A percentile compares a stretch with the other conserved stretches of the same genome.
Evolutionary conservation across 192 early-diverging fungal species (phyloP).

Genomic region (Coemansia sp.): DNA sequence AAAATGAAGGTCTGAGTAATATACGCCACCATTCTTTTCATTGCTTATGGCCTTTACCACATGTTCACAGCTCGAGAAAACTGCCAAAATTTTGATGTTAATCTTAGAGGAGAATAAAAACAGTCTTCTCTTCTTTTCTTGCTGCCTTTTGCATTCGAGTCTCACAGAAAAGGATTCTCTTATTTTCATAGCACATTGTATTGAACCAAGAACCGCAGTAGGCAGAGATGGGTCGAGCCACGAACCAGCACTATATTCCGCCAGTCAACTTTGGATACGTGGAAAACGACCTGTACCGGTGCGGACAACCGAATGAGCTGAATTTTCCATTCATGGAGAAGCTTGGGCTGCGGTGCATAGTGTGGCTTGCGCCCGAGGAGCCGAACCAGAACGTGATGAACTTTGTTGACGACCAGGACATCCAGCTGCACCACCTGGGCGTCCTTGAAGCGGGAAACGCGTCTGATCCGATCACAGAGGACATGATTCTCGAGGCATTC

Average conservation of each 20-base stretch:
- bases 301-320: slow-evolving; percentile 97
- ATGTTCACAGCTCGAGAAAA: too few species aligned
- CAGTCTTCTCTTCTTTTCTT: too few species aligned
- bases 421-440: slow-evolving; percentile 88
- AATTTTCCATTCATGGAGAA: slow-evolving; percentile 99
- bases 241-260: slow-evolving; percentile 57
- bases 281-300: slow-evolving; percentile 95
- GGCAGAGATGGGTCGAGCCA: slow-evolving; percentile 36
- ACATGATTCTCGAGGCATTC: slow-evolving; percentile 88
- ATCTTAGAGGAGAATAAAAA: too few species aligned
- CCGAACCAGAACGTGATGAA: slow-evolving; percentile 93
- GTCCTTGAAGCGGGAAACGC: slow-evolving; percentile 81
- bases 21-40: too few species aligned
- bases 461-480: slow-evolving; percentile 98
- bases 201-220: neutral
- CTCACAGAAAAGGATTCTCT: neutral
- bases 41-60: too few species aligned
- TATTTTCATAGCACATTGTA: neutral
- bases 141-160: neutral
- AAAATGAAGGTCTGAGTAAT: too few species aligned
- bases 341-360: slow-evolving; percentile 88
- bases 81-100: too few species aligned
- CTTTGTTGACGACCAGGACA: slow-evolving; percentile 99
- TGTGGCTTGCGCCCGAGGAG: slow-evolving; percentile 96
- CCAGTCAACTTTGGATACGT: slow-evolving; percentile 92